Base-by-base conservation (phyloP, 495 filamentous ascomycete species). In the Hyaloscypha finlandica region DNA sequence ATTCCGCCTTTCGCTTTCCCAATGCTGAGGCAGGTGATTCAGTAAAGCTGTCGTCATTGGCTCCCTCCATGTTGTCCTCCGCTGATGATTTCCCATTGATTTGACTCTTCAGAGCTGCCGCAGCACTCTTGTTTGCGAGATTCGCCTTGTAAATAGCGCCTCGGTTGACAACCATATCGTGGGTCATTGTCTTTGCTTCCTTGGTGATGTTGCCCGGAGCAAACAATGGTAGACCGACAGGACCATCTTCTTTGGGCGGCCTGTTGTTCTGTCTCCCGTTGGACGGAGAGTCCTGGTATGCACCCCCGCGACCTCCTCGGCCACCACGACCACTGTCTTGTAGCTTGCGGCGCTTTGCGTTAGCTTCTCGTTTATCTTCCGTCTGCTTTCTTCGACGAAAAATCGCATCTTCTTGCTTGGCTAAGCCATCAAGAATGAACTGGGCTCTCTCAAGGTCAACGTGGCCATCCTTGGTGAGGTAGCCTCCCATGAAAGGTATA, bases 391-490 rank as follows among this genome's bases (percentile, higher is more conserved):
- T 86, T 64, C 94, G 87, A 51, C 82, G 83, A 78, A 99, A 99
- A 69, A 99, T 99, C 25, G 89, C 90, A 74, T 94, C 92, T 79
- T 99, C 95, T 74, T 97, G 94, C 74, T 94, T 96, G 9, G 92
- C 94, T 11, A 99, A 84, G 2, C 92, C 94, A 68, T 89, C 84
- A 35, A 99, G 81, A 70, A 99, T 97, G 68, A 89, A 84, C 72
- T 99, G 95, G 6, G 92, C 93, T 66, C 89, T 88, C 48, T 89
- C 86, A 25, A 99, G 82, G 65, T 97, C 90, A 65, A 97, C 93
- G 70, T 89, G 87, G 5, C 95, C 95, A 81, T 99, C 95, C 73
- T 94, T 90, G 54, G 95, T 98, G 51, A 99, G 80, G 75, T 98
- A 99, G 3, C 93, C 94, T 42, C 90, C 92, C 96, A 98, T 98